Percentiles rank a stretch among this genome's conserved stretches.
Conservation (phyloP, 352 stramenopile species). For the Salisapilia sapeloensis region DNA sequence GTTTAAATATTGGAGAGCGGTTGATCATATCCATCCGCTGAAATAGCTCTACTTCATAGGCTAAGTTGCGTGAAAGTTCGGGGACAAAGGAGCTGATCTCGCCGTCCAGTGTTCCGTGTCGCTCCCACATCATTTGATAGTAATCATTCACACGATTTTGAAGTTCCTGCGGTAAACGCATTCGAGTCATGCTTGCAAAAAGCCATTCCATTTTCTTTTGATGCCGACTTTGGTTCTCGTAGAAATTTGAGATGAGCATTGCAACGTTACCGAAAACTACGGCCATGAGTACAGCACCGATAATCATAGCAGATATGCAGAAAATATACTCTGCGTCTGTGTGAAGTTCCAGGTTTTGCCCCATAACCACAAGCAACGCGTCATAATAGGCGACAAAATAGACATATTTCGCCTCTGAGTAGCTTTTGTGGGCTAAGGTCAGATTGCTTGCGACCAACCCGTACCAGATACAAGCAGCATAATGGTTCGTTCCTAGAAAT, state of each 20-base stretch:
- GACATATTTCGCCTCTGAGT: constrained; percentile 12
- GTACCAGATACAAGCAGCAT: constrained; percentile 66
- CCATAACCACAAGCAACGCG: constrained; percentile 58
- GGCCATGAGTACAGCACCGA: constrained; percentile 65
- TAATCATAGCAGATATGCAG: constrained; percentile 42
- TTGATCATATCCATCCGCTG: constrained; percentile 81
- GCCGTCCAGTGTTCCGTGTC: constrained; percentile 62
- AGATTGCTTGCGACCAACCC: constrained; percentile 33
- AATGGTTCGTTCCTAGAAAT: constrained; percentile 67
- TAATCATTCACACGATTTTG: constrained; percentile 78
- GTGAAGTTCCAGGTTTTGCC: constrained; percentile 51
- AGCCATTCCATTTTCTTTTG: constrained; percentile 82
- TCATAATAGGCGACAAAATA: constrained; percentile 58
- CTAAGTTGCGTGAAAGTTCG: constrained; percentile 61
- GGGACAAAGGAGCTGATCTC: constrained; percentile 59
- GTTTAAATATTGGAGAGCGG: constrained; percentile 66
- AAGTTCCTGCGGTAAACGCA: constrained; percentile 57
- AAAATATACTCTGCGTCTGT: constrained; percentile 62
- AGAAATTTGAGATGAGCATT: constrained; percentile 76
- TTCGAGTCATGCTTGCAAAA: constrained; percentile 66
- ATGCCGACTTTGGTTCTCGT: constrained; percentile 65
- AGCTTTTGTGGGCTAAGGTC: constrained; percentile 15
- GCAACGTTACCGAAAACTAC: constrained; percentile 78
- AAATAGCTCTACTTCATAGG: constrained; percentile 72
- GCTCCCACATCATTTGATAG: constrained; percentile 77